A percentile compares a stretch with the other conserved stretches of the same genome.
Conservation (phyloP, 148 eudicot genomes). For the Amaranthus palmeri region DNA sequence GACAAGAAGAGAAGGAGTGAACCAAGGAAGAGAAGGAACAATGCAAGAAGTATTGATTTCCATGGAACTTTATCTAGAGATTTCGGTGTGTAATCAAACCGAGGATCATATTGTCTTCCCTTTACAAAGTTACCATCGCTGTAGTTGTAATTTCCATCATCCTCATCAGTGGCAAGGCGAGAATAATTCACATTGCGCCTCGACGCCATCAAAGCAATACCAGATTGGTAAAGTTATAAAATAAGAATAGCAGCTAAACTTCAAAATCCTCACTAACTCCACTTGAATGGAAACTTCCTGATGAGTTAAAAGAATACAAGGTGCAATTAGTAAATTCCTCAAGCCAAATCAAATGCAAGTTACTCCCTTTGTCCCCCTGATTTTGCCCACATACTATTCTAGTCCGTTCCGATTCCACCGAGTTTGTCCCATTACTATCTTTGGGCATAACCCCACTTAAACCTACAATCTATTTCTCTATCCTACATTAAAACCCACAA, state of each 20-base stretch:
- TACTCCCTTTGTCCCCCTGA: neutral
- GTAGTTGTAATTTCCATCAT: conserved; percentile 28
- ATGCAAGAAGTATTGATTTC: conserved; percentile 81
- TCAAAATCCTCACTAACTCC: neutral
- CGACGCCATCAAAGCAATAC: conserved; percentile 54
- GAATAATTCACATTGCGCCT: conserved; percentile 59
- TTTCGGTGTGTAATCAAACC: conserved; percentile 73
- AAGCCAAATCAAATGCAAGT: neutral
- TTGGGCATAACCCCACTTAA: no score
- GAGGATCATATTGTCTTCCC: conserved; percentile 48
- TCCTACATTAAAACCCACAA: no score
- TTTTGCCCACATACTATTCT: no score
- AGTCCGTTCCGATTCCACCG: no score
- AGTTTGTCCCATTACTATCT: no score
- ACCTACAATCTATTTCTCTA: no score
- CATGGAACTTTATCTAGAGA: conserved; percentile 69
- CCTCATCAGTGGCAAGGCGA: conserved; percentile 59
- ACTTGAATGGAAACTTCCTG: conserved; percentile 3
- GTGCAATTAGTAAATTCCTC: neutral
- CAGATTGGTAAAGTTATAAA: neutral
- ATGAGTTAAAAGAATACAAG: neutral
- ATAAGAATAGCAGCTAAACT: neutral
- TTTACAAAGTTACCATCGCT: conserved; percentile 20
- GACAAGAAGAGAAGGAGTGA: conserved; percentile 61
- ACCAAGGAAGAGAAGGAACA: conserved; percentile 74